Percentiles rank a stretch among this genome's conserved stretches.
These are phyloP conservation scores for Zanthoxylum bungeanum DNA, from an alignment of 345 rosid species.

Conservation along the genomic window DNA sequence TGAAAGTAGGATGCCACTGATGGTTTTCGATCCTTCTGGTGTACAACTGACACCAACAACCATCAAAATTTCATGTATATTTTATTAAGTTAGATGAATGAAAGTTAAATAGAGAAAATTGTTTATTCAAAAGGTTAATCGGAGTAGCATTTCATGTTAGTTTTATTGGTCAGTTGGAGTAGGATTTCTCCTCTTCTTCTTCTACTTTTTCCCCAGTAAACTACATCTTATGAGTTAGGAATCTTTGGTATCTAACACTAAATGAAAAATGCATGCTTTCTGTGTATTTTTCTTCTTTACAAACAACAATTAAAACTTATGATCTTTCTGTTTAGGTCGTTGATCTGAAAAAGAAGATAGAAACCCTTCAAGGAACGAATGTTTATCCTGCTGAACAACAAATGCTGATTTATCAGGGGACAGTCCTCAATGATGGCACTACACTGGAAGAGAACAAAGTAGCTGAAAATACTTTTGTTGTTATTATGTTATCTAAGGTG, in stretches of 20 bases:
- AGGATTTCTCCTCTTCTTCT: background rate
- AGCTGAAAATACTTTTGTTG: constrained; percentile 71
- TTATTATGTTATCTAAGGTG: constrained; percentile 82
- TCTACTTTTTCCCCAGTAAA: background rate
- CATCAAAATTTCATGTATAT: background rate
- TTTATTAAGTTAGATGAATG: background rate
- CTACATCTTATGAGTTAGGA: background rate
- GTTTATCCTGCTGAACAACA: constrained; percentile 67
- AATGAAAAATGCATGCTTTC: background rate
- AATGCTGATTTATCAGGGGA: constrained; percentile 87
- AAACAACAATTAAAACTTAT: background rate
- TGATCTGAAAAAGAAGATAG: constrained; percentile 77
- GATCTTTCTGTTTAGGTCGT: constrained; percentile 40
- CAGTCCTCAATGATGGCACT: constrained; percentile 72
- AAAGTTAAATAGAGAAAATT: background rate
- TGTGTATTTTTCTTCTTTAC: background rate
- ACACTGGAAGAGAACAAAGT: constrained; percentile 75
- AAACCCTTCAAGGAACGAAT: constrained; percentile 59
- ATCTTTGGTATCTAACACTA: background rate
- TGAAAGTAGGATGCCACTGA: background rate
- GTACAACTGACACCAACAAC: background rate
- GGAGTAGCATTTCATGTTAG: background rate
- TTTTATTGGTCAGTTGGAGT: background rate
- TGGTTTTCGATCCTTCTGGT: background rate
- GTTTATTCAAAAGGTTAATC: too few relatives aligned